Percentiles rank a stretch among this genome's conserved stretches.
These are phyloP conservation scores for Chrysochromulina parva DNA, from an alignment of 78 protist species.

Conservation along the genomic window DNA sequence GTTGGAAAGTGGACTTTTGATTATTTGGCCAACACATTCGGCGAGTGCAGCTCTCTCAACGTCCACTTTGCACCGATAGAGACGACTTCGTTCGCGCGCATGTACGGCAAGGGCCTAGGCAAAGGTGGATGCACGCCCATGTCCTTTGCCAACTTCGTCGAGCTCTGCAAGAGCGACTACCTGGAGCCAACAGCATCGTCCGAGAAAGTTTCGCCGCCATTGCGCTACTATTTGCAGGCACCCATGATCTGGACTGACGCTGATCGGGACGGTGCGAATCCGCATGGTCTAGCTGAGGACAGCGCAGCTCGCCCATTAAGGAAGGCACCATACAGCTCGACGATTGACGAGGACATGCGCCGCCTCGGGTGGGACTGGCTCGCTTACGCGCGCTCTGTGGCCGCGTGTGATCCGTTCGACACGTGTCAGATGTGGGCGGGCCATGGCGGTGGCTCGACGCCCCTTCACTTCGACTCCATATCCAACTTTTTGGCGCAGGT, in stretches of 20 bases:
- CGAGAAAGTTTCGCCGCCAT: too few species aligned
- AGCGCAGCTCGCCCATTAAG: not conserved
- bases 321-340: too few species aligned
- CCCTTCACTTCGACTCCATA: not conserved
- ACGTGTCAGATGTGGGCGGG: constrained; percentile 7
- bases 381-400: not conserved
- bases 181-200: not conserved
- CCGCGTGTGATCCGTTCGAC: not conserved
- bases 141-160: not conserved
- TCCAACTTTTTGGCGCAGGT: constrained; percentile 15
- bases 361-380: not conserved
- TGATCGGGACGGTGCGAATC: not conserved
- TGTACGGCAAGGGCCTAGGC: constrained; percentile 15
- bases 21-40: not conserved
- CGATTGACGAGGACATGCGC: not conserved
- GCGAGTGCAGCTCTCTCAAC: not conserved
- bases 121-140: not conserved
- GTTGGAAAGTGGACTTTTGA: not conserved
- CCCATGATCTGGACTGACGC: not conserved
- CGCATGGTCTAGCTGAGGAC: not conserved
- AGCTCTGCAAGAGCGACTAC: not conserved
- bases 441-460: not conserved
- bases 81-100: not conserved
- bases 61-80: not conserved
- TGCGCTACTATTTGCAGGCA: not conserved